Evolutionary conservation across 1,139 yeast genomes (phyloP).

Genomic region (Protomyces inouyei): DNA sequence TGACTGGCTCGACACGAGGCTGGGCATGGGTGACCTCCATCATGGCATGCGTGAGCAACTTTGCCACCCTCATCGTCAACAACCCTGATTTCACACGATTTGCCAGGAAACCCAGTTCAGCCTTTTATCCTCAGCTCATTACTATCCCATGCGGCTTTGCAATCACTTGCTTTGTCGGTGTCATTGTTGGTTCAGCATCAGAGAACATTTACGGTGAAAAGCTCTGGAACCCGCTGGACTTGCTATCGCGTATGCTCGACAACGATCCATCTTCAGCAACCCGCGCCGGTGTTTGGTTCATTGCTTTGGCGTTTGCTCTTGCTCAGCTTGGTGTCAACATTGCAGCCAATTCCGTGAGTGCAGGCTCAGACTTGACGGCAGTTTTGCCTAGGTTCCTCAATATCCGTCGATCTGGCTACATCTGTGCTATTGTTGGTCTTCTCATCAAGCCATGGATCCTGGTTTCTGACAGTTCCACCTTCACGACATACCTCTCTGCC

Average conservation of each 20-base stretch:
- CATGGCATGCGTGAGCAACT: conserved; percentile 41
- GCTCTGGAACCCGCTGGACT: conserved; percentile 42
- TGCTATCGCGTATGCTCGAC: conserved; percentile 40
- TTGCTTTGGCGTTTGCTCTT: conserved; percentile 32
- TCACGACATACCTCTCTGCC: conserved; percentile 42
- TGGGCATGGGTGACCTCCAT: conserved; percentile 41
- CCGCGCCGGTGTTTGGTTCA: conserved; percentile 55
- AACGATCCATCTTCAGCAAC: conserved; percentile 38
- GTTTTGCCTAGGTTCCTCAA: conserved; percentile 70
- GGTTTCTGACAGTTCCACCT: conserved; percentile 44
- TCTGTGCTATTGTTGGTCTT: conserved; percentile 55
- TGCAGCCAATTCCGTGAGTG: conserved; percentile 81
- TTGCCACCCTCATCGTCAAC: conserved; percentile 44
- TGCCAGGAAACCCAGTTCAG: conserved; percentile 38
- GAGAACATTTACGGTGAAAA: conserved; percentile 39
- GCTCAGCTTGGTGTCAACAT: conserved; percentile 48
- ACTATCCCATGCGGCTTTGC: conserved; percentile 39
- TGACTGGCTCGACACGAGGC: conserved; percentile 38
- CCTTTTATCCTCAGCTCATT: conserved; percentile 40
- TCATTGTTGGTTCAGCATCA: conserved; percentile 41
- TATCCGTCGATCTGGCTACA: conserved; percentile 70
- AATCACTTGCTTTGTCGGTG: conserved; percentile 40
- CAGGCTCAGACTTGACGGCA: conserved; percentile 89
- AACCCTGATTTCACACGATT: conserved; percentile 44
- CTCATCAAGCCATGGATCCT: conserved; percentile 86